phyloP scores from a whole-genome alignment of 192 early-diverging fungal genomes.

The Spizellomyces punctatus region DNA sequence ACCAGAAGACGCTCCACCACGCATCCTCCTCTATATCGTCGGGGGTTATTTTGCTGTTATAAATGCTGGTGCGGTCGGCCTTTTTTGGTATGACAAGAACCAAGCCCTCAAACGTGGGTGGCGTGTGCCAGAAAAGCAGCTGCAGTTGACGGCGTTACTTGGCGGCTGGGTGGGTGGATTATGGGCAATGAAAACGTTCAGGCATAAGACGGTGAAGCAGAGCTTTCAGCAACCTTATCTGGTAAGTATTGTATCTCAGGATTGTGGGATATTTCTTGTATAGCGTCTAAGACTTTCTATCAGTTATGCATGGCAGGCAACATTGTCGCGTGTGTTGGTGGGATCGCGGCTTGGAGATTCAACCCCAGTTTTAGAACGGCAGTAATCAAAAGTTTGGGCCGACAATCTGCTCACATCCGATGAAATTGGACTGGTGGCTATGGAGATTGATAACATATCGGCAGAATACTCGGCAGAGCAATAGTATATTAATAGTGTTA shows the following conservation, averaged over 20 bases:
- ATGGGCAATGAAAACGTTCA: conserved; percentile 54
- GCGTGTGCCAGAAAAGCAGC: conserved; percentile 50
- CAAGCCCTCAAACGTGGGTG: conserved; percentile 52
- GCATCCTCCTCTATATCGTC: conserved; percentile 25
- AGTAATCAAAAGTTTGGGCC: no score
- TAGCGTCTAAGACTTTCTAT: neutral
- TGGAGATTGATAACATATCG: no score
- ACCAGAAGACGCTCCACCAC: conserved; percentile 4
- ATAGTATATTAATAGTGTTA: no score
- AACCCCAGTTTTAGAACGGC: conserved; percentile 5
- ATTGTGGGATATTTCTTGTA: neutral
- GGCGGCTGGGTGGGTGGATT: conserved; percentile 59
- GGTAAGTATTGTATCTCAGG: neutral
- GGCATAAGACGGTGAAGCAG: conserved; percentile 60
- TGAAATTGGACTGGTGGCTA: no score
- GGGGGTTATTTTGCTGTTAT: conserved; percentile 42
- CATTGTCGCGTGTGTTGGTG: conserved; percentile 12
- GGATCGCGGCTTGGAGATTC: conserved; percentile 17
- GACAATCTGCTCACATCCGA: no score
- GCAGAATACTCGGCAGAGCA: no score
- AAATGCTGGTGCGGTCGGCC: conserved; percentile 42
- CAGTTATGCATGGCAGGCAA: conserved; percentile 25
- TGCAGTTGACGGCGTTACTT: conserved; percentile 52
- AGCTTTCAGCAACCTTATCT: conserved; percentile 49
- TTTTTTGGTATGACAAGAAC: conserved; percentile 61